A percentile compares a stretch with the other conserved stretches of the same genome.
Evolutionary conservation across 2,329 filamentous ascomycete genomes (phyloP).

Genomic region (Fusarium denticulatum): DNA sequence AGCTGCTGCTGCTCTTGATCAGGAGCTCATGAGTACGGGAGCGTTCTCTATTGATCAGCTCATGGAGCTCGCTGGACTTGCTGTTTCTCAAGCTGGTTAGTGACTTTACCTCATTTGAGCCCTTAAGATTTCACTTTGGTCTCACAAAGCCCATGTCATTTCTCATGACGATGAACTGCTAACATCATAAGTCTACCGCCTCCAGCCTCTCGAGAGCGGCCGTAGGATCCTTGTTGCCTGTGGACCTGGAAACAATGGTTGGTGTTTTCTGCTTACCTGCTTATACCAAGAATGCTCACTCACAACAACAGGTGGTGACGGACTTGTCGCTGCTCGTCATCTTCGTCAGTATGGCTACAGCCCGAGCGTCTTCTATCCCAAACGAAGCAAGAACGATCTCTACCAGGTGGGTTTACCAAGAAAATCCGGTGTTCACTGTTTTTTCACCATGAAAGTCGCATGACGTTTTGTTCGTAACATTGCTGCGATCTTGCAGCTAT

Average conservation of each 20-base stretch:
- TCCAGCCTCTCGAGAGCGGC: slow-evolving; percentile 80
- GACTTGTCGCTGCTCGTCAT: slow-evolving; percentile 92
- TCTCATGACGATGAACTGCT: not conserved
- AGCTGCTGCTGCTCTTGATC: slow-evolving; percentile 87
- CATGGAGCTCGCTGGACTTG: slow-evolving; percentile 95
- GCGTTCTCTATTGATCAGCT: slow-evolving; percentile 96
- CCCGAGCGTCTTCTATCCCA: slow-evolving; percentile 91
- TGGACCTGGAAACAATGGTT: slow-evolving; percentile 81
- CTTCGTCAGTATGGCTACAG: slow-evolving; percentile 91
- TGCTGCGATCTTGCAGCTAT: slow-evolving; percentile 22
- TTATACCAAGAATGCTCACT: not conserved
- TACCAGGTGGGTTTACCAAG: slow-evolving; percentile 74
- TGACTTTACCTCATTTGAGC: not conserved
- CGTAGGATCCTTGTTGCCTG: slow-evolving; percentile 86
- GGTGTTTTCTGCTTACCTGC: slow-evolving; percentile 9
- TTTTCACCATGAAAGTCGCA: slow-evolving; percentile 15
- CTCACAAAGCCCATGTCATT: not conserved
- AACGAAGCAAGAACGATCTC: slow-evolving; percentile 87
- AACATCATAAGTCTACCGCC: slow-evolving; percentile 73
- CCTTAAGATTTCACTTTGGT: not conserved
- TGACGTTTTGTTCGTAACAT: not conserved
- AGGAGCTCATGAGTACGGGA: slow-evolving; percentile 88
- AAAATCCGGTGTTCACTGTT: slow-evolving; percentile 9
- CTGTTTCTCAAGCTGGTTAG: slow-evolving; percentile 87
- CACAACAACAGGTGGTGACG: slow-evolving; percentile 75